Evolutionary conservation across 2,329 filamentous ascomycete genomes (phyloP).

Genomic region (Epichloe aotearoae): DNA sequence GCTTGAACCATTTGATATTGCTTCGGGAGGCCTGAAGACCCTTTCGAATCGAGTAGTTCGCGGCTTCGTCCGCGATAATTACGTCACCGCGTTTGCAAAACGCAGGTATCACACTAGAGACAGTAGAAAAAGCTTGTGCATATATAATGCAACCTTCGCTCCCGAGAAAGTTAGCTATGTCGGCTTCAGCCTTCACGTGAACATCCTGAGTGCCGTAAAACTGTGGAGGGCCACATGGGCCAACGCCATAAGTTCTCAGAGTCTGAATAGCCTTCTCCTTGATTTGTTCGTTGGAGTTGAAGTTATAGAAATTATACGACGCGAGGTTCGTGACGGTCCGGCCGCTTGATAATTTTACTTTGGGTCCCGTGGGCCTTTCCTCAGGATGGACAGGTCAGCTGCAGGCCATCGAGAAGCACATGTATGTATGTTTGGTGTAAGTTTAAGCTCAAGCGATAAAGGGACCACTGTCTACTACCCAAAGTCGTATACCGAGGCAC

Average conservation of each 20-base stretch:
- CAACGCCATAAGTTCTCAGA: conserved; percentile 88
- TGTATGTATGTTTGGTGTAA: not conserved
- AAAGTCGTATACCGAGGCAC: not conserved
- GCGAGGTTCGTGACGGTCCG: conserved; percentile 87
- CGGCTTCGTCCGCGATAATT: conserved; percentile 86
- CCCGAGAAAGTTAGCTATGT: conserved; percentile 82
- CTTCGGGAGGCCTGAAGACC: conserved; percentile 88
- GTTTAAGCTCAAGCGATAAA: not conserved
- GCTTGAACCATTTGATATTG: conserved; percentile 85
- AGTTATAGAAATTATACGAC: conserved; percentile 96
- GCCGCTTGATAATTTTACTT: conserved; percentile 76
- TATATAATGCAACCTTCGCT: conserved; percentile 88
- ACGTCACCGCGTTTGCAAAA: conserved; percentile 97
- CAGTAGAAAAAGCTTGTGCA: conserved; percentile 89
- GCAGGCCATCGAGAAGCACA: not conserved
- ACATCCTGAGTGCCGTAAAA: conserved; percentile 99
- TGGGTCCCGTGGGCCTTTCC: conserved; percentile 70
- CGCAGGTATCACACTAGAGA: conserved; percentile 90
- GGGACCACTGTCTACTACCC: not conserved
- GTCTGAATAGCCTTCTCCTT: conserved; percentile 94
- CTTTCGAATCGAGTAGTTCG: conserved; percentile 89
- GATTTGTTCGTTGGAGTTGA: conserved; percentile 80
- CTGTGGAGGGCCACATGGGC: conserved; percentile 88
- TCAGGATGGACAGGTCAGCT: not conserved
- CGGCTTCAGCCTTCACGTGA: conserved; percentile 90